Percentiles rank a stretch among this genome's conserved stretches.
Evolutionary conservation across 495 filamentous ascomycete species (phyloP).

Genomic region (Penicillium coffeae): DNA sequence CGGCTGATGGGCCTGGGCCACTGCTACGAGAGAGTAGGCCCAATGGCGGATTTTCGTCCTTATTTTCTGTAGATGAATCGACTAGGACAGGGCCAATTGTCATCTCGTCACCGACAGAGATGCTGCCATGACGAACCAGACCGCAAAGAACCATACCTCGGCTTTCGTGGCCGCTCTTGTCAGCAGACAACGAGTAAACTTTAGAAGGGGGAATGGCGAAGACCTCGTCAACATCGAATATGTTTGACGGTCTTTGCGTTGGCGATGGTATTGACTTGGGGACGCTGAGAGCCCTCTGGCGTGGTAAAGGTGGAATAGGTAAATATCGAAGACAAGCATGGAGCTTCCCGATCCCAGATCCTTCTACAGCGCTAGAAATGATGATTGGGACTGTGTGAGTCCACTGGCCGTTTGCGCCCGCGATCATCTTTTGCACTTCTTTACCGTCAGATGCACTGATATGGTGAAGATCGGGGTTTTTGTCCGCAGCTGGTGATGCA

Average conservation of each 20-base stretch:
- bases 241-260: conserved; percentile 38
- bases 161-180: conserved; percentile 35
- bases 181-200: conserved; percentile 35
- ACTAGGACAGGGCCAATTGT: conserved; percentile 71
- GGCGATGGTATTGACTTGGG: conserved; percentile 19
- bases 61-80: conserved; percentile 26
- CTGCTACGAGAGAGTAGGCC: conserved; percentile 32
- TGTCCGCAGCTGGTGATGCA: conserved; percentile 38
- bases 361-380: conserved; percentile 82
- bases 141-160: conserved; percentile 73
- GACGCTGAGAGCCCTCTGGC: conserved; percentile 26
- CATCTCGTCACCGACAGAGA: conserved; percentile 76
- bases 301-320: conserved; percentile 61
- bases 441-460: conserved; percentile 41
- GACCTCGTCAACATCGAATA: conserved; percentile 89
- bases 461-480: conserved; percentile 30
- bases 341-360: conserved; percentile 72
- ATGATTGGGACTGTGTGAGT: conserved; percentile 72
- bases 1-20: conserved; percentile 28
- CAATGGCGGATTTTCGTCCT: conserved; percentile 13
- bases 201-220: conserved; percentile 59
- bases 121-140: conserved; percentile 69
- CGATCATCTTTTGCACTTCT: conserved; percentile 49
- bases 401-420: conserved; percentile 38
- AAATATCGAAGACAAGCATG: conserved; percentile 78